Percentiles rank a stretch among this genome's conserved stretches.
phyloP scores from a whole-genome alignment of 805 yeast species.

The Lipomyces yamanashiensis region DNA sequence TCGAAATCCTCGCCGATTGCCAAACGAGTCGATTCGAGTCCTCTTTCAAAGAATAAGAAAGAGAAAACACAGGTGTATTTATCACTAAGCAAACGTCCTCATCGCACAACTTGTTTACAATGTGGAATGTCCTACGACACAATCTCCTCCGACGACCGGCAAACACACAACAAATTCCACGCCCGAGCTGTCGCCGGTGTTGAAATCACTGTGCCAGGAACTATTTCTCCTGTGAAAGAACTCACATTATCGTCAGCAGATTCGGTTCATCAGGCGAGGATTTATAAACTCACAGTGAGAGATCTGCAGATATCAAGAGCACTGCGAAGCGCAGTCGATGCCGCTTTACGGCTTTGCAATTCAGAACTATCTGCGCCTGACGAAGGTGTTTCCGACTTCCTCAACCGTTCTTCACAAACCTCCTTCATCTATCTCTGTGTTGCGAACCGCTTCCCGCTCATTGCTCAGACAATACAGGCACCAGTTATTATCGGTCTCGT shows the following conservation, averaged over 20 bases:
- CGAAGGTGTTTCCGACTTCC: constrained; percentile 34
- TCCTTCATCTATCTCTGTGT: constrained; percentile 18
- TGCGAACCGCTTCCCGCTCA: neutral
- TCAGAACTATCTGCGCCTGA: constrained; percentile 56
- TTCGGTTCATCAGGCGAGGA: neutral
- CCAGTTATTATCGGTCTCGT: constrained; percentile 17
- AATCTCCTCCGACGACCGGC: constrained; percentile 49
- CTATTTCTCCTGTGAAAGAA: neutral
- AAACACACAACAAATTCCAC: constrained; percentile 57
- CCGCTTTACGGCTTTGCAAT: constrained; percentile 54
- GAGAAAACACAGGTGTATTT: constrained; percentile 35
- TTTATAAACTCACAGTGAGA: constrained; percentile 13
- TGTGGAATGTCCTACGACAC: constrained; percentile 61
- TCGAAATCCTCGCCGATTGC: neutral
- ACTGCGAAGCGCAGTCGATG: constrained; percentile 41
- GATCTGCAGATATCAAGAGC: constrained; percentile 17
- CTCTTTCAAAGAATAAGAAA: neutral
- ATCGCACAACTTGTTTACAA: constrained; percentile 48
- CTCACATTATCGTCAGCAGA: neutral
- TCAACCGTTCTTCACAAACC: neutral
- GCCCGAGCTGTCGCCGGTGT: constrained; percentile 51
- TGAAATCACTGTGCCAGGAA: constrained; percentile 44
- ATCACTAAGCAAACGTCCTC: constrained; percentile 28
- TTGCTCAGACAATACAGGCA: neutral
- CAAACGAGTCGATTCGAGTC: neutral